Percentiles rank a stretch among this genome's conserved stretches.
These are phyloP conservation scores for Ceratobasidium sp. DNA, from an alignment of 1,284 basidiomycete species.

Conservation along the genomic window DNA sequence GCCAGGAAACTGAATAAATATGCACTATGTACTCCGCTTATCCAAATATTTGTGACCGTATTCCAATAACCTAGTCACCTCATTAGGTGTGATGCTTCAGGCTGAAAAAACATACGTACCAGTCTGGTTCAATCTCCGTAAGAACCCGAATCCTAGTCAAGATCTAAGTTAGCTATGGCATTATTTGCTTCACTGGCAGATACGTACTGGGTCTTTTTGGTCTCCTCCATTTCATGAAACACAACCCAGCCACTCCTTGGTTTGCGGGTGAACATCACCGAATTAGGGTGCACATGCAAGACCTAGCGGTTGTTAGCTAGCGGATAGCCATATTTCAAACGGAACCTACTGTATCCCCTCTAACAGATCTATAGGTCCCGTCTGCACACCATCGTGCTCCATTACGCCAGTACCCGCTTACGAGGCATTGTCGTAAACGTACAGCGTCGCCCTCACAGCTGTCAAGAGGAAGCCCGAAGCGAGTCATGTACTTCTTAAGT, in stretches of 20 bases:
- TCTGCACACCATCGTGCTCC: slow-evolving; percentile 88
- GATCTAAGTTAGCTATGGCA: not conserved
- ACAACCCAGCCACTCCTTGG: slow-evolving; percentile 91
- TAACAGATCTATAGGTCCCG: slow-evolving; percentile 85
- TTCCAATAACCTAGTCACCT: slow-evolving; percentile 55
- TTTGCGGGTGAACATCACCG: slow-evolving; percentile 92
- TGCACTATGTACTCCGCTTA: slow-evolving; percentile 44
- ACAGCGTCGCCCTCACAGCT: slow-evolving; percentile 87
- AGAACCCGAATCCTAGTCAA: slow-evolving; percentile 59
- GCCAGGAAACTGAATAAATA: not conserved
- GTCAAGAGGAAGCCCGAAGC: slow-evolving; percentile 78
- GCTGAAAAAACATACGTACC: slow-evolving; percentile 50
- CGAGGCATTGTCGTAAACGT: slow-evolving; percentile 81
- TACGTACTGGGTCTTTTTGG: slow-evolving; percentile 85
- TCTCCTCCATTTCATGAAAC: slow-evolving; percentile 95
- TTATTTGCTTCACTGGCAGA: not conserved
- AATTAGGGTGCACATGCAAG: slow-evolving; percentile 90
- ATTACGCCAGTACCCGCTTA: slow-evolving; percentile 93
- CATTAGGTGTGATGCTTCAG: slow-evolving; percentile 5
- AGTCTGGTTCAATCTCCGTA: slow-evolving; percentile 68
- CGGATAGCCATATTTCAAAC: no score
- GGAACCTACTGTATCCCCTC: slow-evolving; percentile 74
- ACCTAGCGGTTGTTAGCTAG: slow-evolving; percentile 62
- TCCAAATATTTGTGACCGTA: slow-evolving; percentile 59
- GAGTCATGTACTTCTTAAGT: slow-evolving; percentile 88